Conservation (phyloP, 768 basidiomycete genomes). For the Suillus lakei region DNA sequence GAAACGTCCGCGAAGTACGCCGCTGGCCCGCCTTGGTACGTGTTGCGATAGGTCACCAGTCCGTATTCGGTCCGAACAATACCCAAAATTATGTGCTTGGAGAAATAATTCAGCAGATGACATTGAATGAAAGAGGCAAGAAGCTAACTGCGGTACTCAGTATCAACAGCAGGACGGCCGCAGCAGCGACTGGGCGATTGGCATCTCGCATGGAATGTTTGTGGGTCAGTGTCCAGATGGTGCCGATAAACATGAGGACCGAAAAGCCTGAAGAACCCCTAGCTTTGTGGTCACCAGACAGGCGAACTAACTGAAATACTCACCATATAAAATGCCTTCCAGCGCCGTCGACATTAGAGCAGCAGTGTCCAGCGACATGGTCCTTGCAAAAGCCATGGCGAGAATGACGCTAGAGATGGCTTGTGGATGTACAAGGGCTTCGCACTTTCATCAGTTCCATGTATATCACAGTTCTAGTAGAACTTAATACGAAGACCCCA, state of each 20-base stretch:
- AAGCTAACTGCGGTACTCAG: constrained; percentile 26
- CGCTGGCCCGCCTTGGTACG: constrained; percentile 24
- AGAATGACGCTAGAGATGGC: not conserved
- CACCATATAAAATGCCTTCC: not conserved
- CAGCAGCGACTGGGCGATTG: constrained; percentile 19
- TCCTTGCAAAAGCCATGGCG: not conserved
- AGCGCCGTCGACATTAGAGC: not conserved
- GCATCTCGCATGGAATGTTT: not conserved
- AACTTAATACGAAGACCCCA: not conserved
- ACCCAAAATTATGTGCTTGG: constrained; percentile 18
- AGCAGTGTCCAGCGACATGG: not conserved
- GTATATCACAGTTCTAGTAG: not conserved
- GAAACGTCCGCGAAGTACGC: constrained; percentile 20
- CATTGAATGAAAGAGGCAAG: not conserved
- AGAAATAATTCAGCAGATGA: not conserved
- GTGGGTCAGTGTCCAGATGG: not conserved
- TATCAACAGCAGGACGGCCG: constrained; percentile 22
- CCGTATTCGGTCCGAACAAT: constrained; percentile 21
- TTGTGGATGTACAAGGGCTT: not conserved
- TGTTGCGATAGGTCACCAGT: constrained; percentile 23
- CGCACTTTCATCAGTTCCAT: not conserved
- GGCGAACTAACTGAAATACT: not conserved
- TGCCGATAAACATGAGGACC: not conserved
- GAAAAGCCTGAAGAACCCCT: not conserved
- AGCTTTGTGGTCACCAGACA: not conserved